Conservation (phyloP, 2,329 filamentous ascomycete genomes). For the Talaromyces sp. region DNA sequence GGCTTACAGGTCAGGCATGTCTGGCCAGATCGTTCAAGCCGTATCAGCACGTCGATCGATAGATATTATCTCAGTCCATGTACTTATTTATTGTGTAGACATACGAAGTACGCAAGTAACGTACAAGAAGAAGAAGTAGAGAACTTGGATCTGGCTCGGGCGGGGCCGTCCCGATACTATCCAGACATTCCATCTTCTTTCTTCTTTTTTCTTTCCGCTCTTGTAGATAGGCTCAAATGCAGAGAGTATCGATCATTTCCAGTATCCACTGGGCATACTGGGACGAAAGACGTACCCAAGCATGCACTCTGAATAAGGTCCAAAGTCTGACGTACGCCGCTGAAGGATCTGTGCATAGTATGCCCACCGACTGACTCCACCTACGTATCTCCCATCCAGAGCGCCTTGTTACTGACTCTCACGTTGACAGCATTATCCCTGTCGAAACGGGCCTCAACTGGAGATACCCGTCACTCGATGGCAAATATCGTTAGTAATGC, state of each 20-base stretch:
- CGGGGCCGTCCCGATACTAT: slow-evolving; percentile 16
- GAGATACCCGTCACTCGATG: background rate
- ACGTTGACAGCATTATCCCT: background rate
- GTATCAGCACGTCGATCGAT: background rate
- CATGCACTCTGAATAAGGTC: background rate
- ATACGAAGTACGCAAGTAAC: background rate
- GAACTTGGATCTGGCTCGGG: slow-evolving; percentile 13
- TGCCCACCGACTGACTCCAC: background rate
- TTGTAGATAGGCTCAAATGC: background rate
- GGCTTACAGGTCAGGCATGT: slow-evolving; percentile 7
- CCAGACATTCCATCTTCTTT: background rate
- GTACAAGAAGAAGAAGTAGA: background rate
- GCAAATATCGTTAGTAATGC: background rate
- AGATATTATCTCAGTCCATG: background rate
- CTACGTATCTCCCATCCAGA: background rate
- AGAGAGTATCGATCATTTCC: background rate
- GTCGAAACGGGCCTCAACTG: background rate
- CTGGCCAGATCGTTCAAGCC: background rate
- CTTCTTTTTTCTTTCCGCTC: background rate
- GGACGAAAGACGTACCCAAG: background rate
- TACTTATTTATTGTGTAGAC: background rate
- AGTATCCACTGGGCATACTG: background rate
- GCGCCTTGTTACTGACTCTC: background rate
- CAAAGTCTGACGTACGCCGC: background rate
- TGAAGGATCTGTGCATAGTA: background rate